These are phyloP conservation scores for Ustilaginoidea virens DNA, from an alignment of 2,329 filamentous ascomycete species.

Conservation along the genomic window DNA sequence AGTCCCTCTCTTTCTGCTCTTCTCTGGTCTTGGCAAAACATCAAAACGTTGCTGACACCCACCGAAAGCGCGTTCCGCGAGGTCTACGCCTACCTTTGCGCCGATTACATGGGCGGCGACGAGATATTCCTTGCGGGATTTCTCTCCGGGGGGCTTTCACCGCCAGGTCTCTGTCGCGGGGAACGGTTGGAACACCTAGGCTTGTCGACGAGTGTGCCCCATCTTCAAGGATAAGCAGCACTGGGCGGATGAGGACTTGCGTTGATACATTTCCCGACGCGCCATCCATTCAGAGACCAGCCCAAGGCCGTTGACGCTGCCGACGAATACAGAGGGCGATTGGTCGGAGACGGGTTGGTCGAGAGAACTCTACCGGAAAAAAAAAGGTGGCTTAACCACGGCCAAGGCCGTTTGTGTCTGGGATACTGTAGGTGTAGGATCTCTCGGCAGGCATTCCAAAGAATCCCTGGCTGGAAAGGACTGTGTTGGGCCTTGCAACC, in stretches of 20 bases:
- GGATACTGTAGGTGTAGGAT: slow-evolving; percentile 29
- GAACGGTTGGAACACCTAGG: slow-evolving; percentile 35
- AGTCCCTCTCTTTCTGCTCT: too few relatives aligned
- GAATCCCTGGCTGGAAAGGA: slow-evolving; percentile 26
- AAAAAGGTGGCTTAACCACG: too few relatives aligned
- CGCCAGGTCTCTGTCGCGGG: slow-evolving; percentile 37
- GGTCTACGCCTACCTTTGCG: slow-evolving; percentile 45
- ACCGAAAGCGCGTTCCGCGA: slow-evolving; percentile 40
- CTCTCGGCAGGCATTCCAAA: slow-evolving; percentile 29
- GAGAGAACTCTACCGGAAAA: too few relatives aligned
- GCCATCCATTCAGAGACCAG: slow-evolving; percentile 33
- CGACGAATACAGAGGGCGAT: slow-evolving; percentile 25
- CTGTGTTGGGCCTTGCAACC: slow-evolving; percentile 28
- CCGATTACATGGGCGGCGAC: slow-evolving; percentile 43
- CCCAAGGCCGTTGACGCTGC: slow-evolving; percentile 28
- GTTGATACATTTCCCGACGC: slow-evolving; percentile 29
- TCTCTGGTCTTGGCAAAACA: too few relatives aligned
- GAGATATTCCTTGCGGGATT: slow-evolving; percentile 42
- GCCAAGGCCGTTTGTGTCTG: slow-evolving; percentile 30
- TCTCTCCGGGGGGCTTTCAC: slow-evolving; percentile 46
- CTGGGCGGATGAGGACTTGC: slow-evolving; percentile 29
- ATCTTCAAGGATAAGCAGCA: slow-evolving; percentile 42
- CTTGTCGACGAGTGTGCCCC: slow-evolving; percentile 36
- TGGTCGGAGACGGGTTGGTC: slow-evolving; percentile 27
- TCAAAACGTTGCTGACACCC: too few relatives aligned